These are phyloP conservation scores for Dendrocalamus latiflorus DNA, from an alignment of 202 grass and related monocot genomes.

Conservation along the genomic window DNA sequence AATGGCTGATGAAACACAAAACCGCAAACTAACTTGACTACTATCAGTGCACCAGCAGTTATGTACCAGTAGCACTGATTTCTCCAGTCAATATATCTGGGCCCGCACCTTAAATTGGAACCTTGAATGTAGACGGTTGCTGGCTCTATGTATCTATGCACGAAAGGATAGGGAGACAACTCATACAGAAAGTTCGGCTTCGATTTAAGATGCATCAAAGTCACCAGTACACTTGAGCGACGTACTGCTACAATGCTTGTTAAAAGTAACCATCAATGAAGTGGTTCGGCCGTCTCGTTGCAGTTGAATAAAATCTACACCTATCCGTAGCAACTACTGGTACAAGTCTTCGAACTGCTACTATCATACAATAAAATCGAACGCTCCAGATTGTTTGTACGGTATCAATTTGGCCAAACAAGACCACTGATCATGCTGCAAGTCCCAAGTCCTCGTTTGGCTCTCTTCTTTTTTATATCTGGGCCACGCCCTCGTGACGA, in stretches of 20 bases:
- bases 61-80: neutral
- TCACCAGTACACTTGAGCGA: neutral
- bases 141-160: neutral
- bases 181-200: neutral
- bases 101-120: neutral
- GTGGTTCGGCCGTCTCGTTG: neutral
- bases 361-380: neutral
- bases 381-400: neutral
- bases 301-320: neutral
- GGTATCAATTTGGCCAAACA: neutral
- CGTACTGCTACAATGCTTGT: neutral
- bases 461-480: neutral
- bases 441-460: neutral
- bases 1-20: neutral
- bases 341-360: neutral
- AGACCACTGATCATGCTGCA: neutral
- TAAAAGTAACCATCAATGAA: neutral
- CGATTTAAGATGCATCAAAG: neutral
- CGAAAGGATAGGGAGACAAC: neutral
- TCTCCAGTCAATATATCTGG: neutral
- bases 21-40: too few species aligned
- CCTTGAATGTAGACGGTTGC: neutral
- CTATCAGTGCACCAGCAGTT: neutral
- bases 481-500: neutral
- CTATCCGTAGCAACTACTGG: neutral